Evolutionary conservation across 768 basidiomycete genomes (phyloP), one percentile per base, ranked within the genome.

Genomic region (Termitomyces sp.): DNA sequence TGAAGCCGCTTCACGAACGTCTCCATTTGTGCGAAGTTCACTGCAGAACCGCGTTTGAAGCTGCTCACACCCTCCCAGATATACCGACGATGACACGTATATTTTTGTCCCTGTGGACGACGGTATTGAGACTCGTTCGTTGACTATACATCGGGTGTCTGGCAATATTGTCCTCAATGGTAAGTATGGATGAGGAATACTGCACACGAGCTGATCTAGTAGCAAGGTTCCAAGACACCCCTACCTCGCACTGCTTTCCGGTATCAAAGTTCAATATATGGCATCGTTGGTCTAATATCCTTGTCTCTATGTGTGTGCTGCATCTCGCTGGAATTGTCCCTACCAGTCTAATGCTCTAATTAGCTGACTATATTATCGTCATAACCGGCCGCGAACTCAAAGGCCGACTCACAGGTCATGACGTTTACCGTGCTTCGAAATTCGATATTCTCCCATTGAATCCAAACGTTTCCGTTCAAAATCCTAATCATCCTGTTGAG

Each of bases 361-460:
- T 60, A 98, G 96, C 95, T 66, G 97, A 98, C 72, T 98, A 96
- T 73, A 72, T 98, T 48, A 82, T 99, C 60, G 77, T 97, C 40
- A 78, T 98, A 59, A 97, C 93, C 42, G 86, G 86, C 27, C 84
- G 94, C 45, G 85, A 86, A 61, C 82, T 86, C 34, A 83, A 82
- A 61, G 89, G 88, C 14, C 81, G 86, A 56, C 76, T 98, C 57
- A 83, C 94, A 75, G 84, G 88, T 3, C 84, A 96, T 60, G 86
- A 95, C 59, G 78, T 99, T 64, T 98, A 91, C 73, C 84, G 85
- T 47, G 93, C 93, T 12, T 88, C 89, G 21, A 90, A 94, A 66
- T 98, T 92, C 70, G 88, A 93, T 56, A 85, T 98, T 52, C 85
- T 97, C 44, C 94, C 97, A 5, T 74, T 98, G 46, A 84, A 88